phyloP scores from a whole-genome alignment of 2,329 filamentous ascomycete species.

The Sclerotinia minor region DNA sequence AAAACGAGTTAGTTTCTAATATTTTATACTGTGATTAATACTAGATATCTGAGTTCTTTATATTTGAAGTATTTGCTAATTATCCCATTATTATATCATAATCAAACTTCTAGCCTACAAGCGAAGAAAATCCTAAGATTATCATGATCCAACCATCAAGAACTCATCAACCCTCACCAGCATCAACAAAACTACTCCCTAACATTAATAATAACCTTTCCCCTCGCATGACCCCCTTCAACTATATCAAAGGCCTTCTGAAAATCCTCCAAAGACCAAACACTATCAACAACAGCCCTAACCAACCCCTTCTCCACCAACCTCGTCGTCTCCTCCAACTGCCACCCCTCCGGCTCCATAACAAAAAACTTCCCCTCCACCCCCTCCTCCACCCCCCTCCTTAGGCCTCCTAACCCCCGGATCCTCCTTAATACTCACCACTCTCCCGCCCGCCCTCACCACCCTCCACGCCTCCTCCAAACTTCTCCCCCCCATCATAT shows the following conservation, averaged over 20 bases:
- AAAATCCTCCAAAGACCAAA: slow-evolving; percentile 13
- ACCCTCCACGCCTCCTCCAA: slow-evolving; percentile 4
- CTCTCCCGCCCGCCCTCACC: not conserved
- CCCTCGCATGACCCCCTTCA: slow-evolving; percentile 16
- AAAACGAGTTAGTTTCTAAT: too few species aligned
- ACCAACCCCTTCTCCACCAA: slow-evolving; percentile 2
- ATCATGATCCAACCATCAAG: too few species aligned
- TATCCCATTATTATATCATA: too few species aligned
- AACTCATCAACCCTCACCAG: not conserved
- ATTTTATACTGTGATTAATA: too few species aligned
- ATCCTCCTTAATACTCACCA: slow-evolving; percentile 15
- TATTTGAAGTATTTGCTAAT: too few species aligned
- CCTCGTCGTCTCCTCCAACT: slow-evolving; percentile 5
- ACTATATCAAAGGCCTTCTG: slow-evolving; percentile 18
- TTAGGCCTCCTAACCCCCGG: not conserved
- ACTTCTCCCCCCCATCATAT: slow-evolving; percentile 4
- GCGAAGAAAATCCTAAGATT: too few species aligned
- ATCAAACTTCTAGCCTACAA: too few species aligned
- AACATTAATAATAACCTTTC: slow-evolving; percentile 18
- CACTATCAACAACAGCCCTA: slow-evolving; percentile 6
- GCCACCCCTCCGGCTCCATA: too few species aligned
- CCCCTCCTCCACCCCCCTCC: not conserved
- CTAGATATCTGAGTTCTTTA: too few species aligned
- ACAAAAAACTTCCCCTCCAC: not conserved
- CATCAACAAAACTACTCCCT: not conserved